phyloP scores from a whole-genome alignment of 805 yeast genomes.

The Cyberlindnera americana region DNA sequence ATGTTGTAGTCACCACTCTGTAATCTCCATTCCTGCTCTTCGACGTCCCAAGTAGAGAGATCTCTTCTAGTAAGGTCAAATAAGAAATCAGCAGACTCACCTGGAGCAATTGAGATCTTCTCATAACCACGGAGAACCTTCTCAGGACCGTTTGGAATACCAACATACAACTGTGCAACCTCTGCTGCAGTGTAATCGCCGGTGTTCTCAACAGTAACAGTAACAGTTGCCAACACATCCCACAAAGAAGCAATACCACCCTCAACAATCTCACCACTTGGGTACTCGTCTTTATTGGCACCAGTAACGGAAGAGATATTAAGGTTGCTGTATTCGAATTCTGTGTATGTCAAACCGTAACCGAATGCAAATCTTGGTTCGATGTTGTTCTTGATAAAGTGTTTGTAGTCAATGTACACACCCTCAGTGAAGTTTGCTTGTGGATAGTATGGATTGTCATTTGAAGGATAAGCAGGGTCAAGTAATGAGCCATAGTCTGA shows the following conservation, averaged over 20 bases:
- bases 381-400: slow-evolving; percentile 48
- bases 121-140: slow-evolving; percentile 52
- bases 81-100: slow-evolving; percentile 34
- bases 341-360: slow-evolving; percentile 53
- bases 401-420: slow-evolving; percentile 48
- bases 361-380: slow-evolving; percentile 58
- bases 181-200: slow-evolving; percentile 45
- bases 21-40: slow-evolving; percentile 7
- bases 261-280: slow-evolving; percentile 4
- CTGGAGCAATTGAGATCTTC: slow-evolving; percentile 36
- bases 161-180: slow-evolving; percentile 51
- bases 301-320: slow-evolving; percentile 27
- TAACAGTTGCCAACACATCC: slow-evolving; percentile 9
- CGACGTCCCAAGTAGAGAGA: slow-evolving; percentile 9
- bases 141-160: slow-evolving; percentile 37
- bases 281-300: slow-evolving; percentile 14
- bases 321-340: slow-evolving; percentile 31
- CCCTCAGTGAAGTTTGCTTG: slow-evolving; percentile 26
- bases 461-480: slow-evolving; percentile 14
- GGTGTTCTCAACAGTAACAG: slow-evolving; percentile 5
- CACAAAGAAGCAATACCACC: slow-evolving; percentile 10
- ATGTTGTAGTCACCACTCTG: slow-evolving; percentile 34
- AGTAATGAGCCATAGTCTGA: slow-evolving; percentile 5
- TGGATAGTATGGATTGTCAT: slow-evolving; percentile 26
- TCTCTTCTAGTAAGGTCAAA: slow-evolving; percentile 9